Evolutionary conservation across 495 filamentous ascomycete genomes (phyloP).

Genomic region (Aspergillus steynii): DNA sequence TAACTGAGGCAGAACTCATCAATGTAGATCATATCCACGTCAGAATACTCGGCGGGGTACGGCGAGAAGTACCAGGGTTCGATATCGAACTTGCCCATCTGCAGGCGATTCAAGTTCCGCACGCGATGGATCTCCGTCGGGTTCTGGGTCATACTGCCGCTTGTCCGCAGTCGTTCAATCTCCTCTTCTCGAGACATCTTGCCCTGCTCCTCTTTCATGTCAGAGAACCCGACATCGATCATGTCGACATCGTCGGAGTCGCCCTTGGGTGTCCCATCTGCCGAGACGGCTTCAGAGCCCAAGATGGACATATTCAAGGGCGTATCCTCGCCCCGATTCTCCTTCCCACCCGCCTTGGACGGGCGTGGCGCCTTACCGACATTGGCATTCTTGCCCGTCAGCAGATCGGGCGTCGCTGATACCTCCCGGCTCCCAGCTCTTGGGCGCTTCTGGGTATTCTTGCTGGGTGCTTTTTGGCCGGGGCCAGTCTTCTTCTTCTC

Average conservation of each 20-base stretch:
- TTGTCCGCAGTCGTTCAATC: constrained; percentile 90
- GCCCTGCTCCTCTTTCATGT: constrained; percentile 40
- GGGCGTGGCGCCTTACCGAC: constrained; percentile 49
- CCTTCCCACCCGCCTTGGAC: constrained; percentile 63
- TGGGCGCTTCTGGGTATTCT: constrained; percentile 53
- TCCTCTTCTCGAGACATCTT: constrained; percentile 85
- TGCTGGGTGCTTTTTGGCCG: constrained; percentile 47
- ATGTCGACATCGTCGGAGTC: constrained; percentile 65
- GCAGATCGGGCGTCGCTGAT: constrained; percentile 57
- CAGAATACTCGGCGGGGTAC: constrained; percentile 84
- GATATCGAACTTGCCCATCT: constrained; percentile 89
- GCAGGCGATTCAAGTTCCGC: constrained; percentile 85
- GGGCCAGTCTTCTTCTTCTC: constrained; percentile 63
- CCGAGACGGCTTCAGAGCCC: constrained; percentile 52
- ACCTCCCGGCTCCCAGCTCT: constrained; percentile 56
- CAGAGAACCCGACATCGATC: constrained; percentile 57
- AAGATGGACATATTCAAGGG: constrained; percentile 37
- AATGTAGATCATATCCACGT: constrained; percentile 87
- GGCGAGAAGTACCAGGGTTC: constrained; percentile 99
- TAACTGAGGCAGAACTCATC: constrained; percentile 97
- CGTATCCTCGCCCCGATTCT: constrained; percentile 51
- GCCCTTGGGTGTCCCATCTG: constrained; percentile 53
- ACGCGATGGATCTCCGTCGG: constrained; percentile 96
- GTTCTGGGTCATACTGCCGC: constrained; percentile 97
- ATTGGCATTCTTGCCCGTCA: constrained; percentile 51